Evolutionary conservation across 2,329 filamentous ascomycete species (phyloP).

Genomic region (Boeremia exigua): DNA sequence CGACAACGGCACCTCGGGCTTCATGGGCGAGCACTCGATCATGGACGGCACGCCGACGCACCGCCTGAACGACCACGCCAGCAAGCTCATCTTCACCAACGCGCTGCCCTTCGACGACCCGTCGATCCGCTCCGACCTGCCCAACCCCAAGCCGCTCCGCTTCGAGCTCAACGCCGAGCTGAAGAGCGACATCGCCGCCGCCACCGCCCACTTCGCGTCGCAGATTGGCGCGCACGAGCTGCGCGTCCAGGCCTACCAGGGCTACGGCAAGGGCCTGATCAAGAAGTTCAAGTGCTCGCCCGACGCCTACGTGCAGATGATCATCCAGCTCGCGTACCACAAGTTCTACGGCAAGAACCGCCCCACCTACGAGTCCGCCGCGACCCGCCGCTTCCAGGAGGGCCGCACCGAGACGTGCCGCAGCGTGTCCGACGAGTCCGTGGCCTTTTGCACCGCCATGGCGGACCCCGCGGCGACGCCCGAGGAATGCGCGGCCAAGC

Average conservation of each 20-base stretch:
- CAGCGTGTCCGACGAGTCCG: slow-evolving; percentile 86
- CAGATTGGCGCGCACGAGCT: slow-evolving; percentile 90
- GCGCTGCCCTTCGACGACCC: slow-evolving; percentile 89
- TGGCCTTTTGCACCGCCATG: slow-evolving; percentile 89
- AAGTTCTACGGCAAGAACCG: slow-evolving; percentile 99
- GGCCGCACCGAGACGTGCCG: slow-evolving; percentile 97
- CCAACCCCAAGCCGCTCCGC: slow-evolving; percentile 77
- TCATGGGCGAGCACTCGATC: slow-evolving; percentile 99
- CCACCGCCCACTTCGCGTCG: slow-evolving; percentile 76
- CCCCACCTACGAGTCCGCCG: slow-evolving; percentile 95
- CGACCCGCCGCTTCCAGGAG: slow-evolving; percentile 92
- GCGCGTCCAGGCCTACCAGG: slow-evolving; percentile 92
- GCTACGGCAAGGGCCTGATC: slow-evolving; percentile 96
- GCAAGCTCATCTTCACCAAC: slow-evolving; percentile 90
- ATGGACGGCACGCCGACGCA: slow-evolving; percentile 99
- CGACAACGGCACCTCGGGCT: slow-evolving; percentile 95
- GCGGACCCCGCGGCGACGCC: slow-evolving; percentile 69
- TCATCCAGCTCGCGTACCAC: slow-evolving; percentile 97
- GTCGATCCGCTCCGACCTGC: slow-evolving; percentile 77
- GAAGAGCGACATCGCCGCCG: slow-evolving; percentile 77
- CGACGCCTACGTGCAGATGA: slow-evolving; percentile 97
- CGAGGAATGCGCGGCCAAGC: slow-evolving; percentile 66
- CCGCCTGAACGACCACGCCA: slow-evolving; percentile 93
- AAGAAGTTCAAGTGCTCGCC: slow-evolving; percentile 99
- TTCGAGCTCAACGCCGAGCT: slow-evolving; percentile 81